Conservation (phyloP, 305 asterid genomes). For the Fraxinus floribunda region DNA sequence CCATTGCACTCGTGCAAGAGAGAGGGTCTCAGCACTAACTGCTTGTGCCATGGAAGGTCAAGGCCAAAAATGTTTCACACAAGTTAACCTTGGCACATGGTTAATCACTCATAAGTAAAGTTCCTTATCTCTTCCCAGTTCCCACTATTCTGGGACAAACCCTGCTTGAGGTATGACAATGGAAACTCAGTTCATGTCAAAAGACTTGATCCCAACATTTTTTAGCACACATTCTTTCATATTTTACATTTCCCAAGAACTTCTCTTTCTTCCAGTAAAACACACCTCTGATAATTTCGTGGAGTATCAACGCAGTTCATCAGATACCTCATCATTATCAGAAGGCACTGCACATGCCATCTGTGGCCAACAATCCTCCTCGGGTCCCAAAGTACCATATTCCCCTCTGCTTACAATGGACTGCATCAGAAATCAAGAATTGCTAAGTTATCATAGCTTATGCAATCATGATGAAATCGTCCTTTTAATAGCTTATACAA, state of each 20-base stretch:
- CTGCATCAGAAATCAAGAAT: conserved; percentile 39
- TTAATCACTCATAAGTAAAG: background rate
- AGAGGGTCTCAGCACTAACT: background rate
- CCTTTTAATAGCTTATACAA: too few relatives aligned
- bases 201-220: background rate
- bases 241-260: conserved; percentile 5
- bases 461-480: background rate
- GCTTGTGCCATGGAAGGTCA: background rate
- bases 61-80: background rate
- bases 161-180: background rate
- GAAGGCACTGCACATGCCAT: conserved; percentile 81
- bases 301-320: conserved; percentile 14
- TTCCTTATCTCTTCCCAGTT: background rate
- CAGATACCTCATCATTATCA: conserved; percentile 52
- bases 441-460: conserved; percentile 16
- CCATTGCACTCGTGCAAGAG: background rate
- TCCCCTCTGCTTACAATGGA: conserved; percentile 80
- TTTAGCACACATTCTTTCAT: background rate
- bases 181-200: background rate
- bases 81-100: background rate
- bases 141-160: background rate
- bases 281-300: background rate
- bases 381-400: conserved; percentile 67
- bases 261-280: background rate
- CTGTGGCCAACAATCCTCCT: conserved; percentile 81